phyloP scores from a whole-genome alignment of 2,329 filamentous ascomycete species.

The Graphium sp. region DNA sequence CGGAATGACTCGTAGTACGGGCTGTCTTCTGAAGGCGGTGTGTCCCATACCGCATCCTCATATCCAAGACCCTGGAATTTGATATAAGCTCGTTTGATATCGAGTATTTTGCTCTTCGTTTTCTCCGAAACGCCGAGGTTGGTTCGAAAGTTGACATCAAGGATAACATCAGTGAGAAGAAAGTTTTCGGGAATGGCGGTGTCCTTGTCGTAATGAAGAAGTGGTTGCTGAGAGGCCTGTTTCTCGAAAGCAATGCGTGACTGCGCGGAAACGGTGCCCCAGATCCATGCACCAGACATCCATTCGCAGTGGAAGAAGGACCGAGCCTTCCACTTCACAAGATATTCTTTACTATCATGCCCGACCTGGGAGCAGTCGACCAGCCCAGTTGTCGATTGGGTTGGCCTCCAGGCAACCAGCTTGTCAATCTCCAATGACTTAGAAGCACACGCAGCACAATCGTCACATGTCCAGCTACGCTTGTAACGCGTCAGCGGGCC shows the following conservation, averaged over 20 bases:
- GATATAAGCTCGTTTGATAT: no score
- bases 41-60: slow-evolving; percentile 82
- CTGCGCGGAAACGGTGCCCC: slow-evolving; percentile 41
- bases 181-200: slow-evolving; percentile 82
- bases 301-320: slow-evolving; percentile 75
- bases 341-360: slow-evolving; percentile 68
- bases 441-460: slow-evolving; percentile 61
- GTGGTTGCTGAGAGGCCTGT: slow-evolving; percentile 40
- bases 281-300: slow-evolving; percentile 84
- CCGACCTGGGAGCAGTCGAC: slow-evolving; percentile 17
- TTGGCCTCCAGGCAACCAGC: slow-evolving; percentile 80
- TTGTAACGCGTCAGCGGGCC: slow-evolving; percentile 14
- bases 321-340: slow-evolving; percentile 69
- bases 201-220: slow-evolving; percentile 48
- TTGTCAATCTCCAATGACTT: slow-evolving; percentile 50
- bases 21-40: slow-evolving; percentile 51
- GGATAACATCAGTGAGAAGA: slow-evolving; percentile 73
- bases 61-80: slow-evolving; percentile 91
- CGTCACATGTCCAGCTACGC: slow-evolving; percentile 26
- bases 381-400: slow-evolving; percentile 7
- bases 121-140: no score
- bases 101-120: slow-evolving; percentile 49
- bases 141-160: no score
- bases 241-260: slow-evolving; percentile 69
- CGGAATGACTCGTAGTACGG: slow-evolving; percentile 67